Percentiles rank a stretch among this genome's conserved stretches.
Evolutionary conservation across 2,329 filamentous ascomycete species (phyloP).

Genomic region (Clonostachys chloroleuca): DNA sequence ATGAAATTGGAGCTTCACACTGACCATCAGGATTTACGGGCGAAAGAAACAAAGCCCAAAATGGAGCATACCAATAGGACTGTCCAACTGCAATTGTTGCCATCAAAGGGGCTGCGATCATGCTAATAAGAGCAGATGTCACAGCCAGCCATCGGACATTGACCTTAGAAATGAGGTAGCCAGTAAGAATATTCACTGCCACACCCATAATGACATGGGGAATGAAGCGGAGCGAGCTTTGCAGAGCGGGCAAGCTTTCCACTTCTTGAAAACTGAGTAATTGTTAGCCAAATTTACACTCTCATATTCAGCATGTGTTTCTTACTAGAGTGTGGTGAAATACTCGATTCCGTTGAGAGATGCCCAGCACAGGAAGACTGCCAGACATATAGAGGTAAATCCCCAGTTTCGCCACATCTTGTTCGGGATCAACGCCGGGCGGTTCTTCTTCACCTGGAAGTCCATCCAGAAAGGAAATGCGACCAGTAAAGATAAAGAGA

Average conservation of each 20-base stretch:
- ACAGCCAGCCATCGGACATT: slow-evolving; percentile 29
- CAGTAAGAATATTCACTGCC: slow-evolving; percentile 33
- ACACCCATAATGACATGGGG: slow-evolving; percentile 39
- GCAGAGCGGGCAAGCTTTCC: slow-evolving; percentile 34
- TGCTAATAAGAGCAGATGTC: slow-evolving; percentile 33
- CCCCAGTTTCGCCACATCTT: slow-evolving; percentile 50
- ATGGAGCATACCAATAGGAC: slow-evolving; percentile 44
- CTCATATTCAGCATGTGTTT: background rate
- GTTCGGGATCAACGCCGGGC: slow-evolving; percentile 56
- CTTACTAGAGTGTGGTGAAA: slow-evolving; percentile 42
- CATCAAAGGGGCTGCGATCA: slow-evolving; percentile 48
- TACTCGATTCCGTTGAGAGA: slow-evolving; percentile 41
- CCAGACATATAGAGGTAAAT: slow-evolving; percentile 51
- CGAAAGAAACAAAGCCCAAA: slow-evolving; percentile 36
- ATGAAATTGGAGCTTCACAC: background rate
- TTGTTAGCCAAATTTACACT: slow-evolving; percentile 4
- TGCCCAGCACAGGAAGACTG: slow-evolving; percentile 40
- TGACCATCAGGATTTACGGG: slow-evolving; percentile 36
- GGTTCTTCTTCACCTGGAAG: slow-evolving; percentile 36
- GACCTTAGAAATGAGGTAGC: slow-evolving; percentile 30
- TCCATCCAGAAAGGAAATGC: slow-evolving; percentile 51
- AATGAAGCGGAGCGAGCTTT: slow-evolving; percentile 41
- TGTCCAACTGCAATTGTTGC: slow-evolving; percentile 39
- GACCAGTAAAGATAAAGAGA: slow-evolving; percentile 35
- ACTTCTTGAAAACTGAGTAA: slow-evolving; percentile 39